Evolutionary conservation across 345 rosid genomes (phyloP).

Genomic region (Nasturtium officinale): DNA sequence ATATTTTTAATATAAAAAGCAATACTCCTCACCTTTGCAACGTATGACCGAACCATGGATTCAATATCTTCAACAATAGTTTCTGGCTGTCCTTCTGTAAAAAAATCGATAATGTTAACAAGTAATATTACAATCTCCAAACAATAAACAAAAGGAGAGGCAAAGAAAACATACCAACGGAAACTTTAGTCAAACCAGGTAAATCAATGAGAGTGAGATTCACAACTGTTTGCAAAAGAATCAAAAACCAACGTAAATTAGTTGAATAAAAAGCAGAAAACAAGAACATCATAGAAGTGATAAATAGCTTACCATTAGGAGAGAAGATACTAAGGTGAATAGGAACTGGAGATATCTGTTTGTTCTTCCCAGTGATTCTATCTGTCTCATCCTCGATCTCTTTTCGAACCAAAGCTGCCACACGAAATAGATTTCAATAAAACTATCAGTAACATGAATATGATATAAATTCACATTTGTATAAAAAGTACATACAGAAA

Average conservation of each 20-base stretch:
- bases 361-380: constrained; percentile 74
- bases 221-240: constrained; percentile 64
- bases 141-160: background rate
- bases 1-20: background rate
- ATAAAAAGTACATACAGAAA: constrained; percentile 51
- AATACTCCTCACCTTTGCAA: constrained; percentile 66
- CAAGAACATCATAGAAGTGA: background rate
- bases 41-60: constrained; percentile 76
- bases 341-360: constrained; percentile 91
- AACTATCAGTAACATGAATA: too few species aligned
- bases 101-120: constrained; percentile 24
- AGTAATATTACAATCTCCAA: background rate
- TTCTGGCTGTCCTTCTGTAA: constrained; percentile 91
- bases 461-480: background rate
- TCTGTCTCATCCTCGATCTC: constrained; percentile 96
- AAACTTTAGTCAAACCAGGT: constrained; percentile 95
- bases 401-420: constrained; percentile 68
- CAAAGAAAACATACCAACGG: constrained; percentile 62
- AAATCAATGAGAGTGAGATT: constrained; percentile 90
- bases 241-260: background rate
- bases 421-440: background rate
- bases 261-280: background rate
- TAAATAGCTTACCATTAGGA: constrained; percentile 58
- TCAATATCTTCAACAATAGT: constrained; percentile 82
- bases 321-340: constrained; percentile 93